Conservation (phyloP, 768 basidiomycete species). For the Lenzites betulinus region DNA sequence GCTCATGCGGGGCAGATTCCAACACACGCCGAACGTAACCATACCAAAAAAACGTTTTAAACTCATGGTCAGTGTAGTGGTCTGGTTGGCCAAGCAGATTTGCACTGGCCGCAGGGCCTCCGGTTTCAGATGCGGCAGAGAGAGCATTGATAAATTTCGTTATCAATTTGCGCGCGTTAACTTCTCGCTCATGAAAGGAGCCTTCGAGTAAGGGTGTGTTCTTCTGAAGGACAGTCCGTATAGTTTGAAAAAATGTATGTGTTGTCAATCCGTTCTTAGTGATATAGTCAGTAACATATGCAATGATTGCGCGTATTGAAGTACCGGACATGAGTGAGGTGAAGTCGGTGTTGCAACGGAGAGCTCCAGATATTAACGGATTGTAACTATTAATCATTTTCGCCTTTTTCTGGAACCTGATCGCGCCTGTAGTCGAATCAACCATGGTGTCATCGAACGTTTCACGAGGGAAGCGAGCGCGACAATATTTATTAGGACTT, state of each 20-base stretch:
- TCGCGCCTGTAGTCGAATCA: background rate
- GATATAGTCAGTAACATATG: background rate
- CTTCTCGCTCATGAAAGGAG: background rate
- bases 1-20: background rate
- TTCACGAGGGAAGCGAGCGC: background rate
- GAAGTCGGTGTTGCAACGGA: background rate
- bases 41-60: slow-evolving; percentile 11
- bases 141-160: slow-evolving; percentile 12
- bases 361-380: background rate
- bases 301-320: background rate
- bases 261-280: background rate
- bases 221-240: background rate
- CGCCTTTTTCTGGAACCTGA: background rate
- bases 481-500: background rate
- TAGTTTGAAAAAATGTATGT: background rate
- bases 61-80: slow-evolving; percentile 15
- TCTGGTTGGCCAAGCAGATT: slow-evolving; percentile 8
- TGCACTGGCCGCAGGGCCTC: slow-evolving; percentile 1
- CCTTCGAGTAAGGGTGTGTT: background rate
- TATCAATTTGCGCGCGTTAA: background rate
- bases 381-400: background rate
- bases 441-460: background rate
- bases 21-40: background rate
- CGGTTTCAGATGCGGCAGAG: background rate
- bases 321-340: background rate